phyloP scores from a whole-genome alignment of 2,329 filamentous ascomycete genomes.

The Zalaria obscura region DNA sequence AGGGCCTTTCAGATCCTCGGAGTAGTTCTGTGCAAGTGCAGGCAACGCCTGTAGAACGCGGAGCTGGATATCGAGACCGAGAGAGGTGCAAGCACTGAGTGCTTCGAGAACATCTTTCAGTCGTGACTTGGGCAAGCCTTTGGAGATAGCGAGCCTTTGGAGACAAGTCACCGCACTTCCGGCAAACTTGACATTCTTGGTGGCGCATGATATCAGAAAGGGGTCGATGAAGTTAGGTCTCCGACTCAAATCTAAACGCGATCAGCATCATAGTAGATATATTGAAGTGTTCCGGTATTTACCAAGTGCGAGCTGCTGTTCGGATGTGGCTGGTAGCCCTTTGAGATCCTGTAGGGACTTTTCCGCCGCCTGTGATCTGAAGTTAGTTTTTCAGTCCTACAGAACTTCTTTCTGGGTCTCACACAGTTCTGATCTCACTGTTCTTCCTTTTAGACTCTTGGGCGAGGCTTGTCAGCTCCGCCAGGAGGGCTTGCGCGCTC shows the following conservation, averaged over 20 bases:
- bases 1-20: conserved; percentile 64
- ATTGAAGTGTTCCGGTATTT: conserved; percentile 10
- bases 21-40: conserved; percentile 80
- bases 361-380: conserved; percentile 53
- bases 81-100: conserved; percentile 61
- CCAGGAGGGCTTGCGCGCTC: conserved; percentile 80
- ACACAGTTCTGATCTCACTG: conserved; percentile 69
- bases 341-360: conserved; percentile 87
- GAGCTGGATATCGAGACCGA: conserved; percentile 76
- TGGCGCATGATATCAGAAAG: conserved; percentile 84
- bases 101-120: conserved; percentile 80
- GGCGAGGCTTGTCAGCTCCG: conserved; percentile 79
- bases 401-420: conserved; percentile 9
- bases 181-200: conserved; percentile 81
- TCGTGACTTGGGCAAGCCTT: conserved; percentile 63
- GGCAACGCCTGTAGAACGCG: conserved; percentile 91
- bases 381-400: neutral
- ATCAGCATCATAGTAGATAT: conserved; percentile 11
- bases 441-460: conserved; percentile 95
- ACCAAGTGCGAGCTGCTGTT: conserved; percentile 63
- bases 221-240: conserved; percentile 77
- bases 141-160: conserved; percentile 72
- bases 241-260: conserved; percentile 59
- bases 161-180: conserved; percentile 77
- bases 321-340: conserved; percentile 56